These are phyloP conservation scores for Pseudoneurospora amorphoporcata DNA, from an alignment of 495 filamentous ascomycete species.

Conservation along the genomic window DNA sequence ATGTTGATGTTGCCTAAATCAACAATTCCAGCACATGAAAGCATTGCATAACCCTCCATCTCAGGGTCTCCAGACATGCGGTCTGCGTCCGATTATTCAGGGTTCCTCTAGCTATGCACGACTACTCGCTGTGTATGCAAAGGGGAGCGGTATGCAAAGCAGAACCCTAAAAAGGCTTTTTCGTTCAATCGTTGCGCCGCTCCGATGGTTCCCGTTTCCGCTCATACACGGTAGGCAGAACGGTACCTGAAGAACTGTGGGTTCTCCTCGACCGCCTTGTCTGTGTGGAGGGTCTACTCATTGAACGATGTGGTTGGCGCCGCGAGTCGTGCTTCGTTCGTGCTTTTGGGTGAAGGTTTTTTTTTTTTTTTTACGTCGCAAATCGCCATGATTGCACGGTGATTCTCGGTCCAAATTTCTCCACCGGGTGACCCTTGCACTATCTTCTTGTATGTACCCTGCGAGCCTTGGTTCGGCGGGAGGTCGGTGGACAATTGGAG, in stretches of 20 bases:
- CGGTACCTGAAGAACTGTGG: neutral
- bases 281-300: neutral
- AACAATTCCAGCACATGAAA: neutral
- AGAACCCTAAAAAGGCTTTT: neutral
- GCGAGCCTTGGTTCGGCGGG: neutral
- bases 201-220: neutral
- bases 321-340: slow-evolving; percentile 6
- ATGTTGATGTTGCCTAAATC: neutral
- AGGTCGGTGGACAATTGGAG: neutral
- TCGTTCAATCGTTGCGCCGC: neutral
- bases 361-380: neutral
- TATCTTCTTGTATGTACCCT: neutral
- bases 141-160: neutral
- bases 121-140: neutral
- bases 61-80: neutral
- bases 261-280: neutral
- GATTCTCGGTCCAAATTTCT: neutral
- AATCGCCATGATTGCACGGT: neutral
- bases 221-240: neutral
- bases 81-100: neutral
- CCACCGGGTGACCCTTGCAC: neutral
- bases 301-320: slow-evolving; percentile 1
- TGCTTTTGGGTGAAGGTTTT: neutral
- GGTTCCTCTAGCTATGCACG: neutral
- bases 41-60: neutral